Evolutionary conservation across 2,329 filamentous ascomycete genomes (phyloP).

Genomic region (Tolypocladium tundrense): DNA sequence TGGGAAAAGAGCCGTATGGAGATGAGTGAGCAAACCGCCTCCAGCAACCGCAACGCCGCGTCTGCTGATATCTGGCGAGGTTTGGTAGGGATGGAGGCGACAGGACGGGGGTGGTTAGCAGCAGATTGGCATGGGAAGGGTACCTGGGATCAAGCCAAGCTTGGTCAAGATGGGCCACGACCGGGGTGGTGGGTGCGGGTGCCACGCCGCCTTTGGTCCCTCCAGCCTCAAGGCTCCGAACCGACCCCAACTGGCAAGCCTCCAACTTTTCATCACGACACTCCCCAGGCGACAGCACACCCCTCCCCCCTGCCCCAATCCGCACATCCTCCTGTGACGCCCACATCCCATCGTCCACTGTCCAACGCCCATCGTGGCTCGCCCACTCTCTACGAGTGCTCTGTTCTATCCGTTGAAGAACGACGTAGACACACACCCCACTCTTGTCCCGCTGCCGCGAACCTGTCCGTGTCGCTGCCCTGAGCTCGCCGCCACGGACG

Average conservation of each 20-base stretch:
- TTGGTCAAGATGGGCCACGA: background rate
- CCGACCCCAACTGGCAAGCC: conserved; percentile 4
- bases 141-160: conserved; percentile 1
- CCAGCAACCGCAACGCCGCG: background rate
- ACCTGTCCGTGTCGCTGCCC: background rate
- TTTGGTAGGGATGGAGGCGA: background rate
- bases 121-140: background rate
- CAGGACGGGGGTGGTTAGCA: background rate
- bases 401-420: background rate
- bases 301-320: background rate
- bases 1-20: background rate
- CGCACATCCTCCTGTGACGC: background rate
- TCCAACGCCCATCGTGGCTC: background rate
- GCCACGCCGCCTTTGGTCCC: background rate
- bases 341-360: background rate
- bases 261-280: conserved; percentile 5
- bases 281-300: background rate
- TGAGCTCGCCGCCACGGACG: background rate
- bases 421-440: background rate
- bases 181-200: background rate
- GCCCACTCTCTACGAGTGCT: background rate
- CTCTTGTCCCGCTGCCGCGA: background rate
- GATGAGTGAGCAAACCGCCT: background rate
- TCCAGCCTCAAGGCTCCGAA: background rate
- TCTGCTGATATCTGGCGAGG: conserved; percentile 1